phyloP scores from a whole-genome alignment of 768 basidiomycete genomes.

The Pilatotrama ljubarskyi region DNA sequence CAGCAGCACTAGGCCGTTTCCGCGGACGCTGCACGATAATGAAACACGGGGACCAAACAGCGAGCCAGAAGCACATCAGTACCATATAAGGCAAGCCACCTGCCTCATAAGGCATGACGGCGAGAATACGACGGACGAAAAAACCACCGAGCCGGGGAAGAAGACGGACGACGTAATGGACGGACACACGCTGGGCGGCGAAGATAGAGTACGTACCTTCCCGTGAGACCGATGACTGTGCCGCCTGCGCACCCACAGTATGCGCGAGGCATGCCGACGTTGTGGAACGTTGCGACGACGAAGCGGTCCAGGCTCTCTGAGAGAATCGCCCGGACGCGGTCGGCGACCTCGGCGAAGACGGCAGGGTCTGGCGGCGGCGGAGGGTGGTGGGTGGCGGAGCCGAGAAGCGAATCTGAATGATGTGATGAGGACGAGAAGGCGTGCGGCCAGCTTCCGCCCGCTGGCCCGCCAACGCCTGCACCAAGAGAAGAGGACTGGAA shows the following conservation, averaged over 20 bases:
- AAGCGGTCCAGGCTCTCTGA: conserved; percentile 65
- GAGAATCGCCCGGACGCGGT: conserved; percentile 59
- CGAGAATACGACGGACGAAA: neutral
- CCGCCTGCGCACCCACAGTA: conserved; percentile 71
- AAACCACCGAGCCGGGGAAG: conserved; percentile 10
- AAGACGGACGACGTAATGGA: conserved; percentile 6
- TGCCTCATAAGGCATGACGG: neutral
- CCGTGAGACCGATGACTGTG: conserved; percentile 46
- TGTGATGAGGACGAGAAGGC: conserved; percentile 2
- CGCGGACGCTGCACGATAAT: neutral
- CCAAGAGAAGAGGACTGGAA: conserved; percentile 34
- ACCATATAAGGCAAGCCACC: conserved; percentile 1
- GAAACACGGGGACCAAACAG: neutral
- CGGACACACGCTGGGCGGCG: neutral
- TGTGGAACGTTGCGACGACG: conserved; percentile 66
- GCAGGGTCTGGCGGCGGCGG: conserved; percentile 62
- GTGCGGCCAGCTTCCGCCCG: conserved; percentile 9
- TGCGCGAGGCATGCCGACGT: conserved; percentile 69
- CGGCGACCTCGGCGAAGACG: conserved; percentile 59
- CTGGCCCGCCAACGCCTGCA: conserved; percentile 10
- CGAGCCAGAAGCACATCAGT: neutral
- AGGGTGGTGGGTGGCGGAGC: neutral
- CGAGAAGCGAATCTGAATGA: conserved; percentile 3
- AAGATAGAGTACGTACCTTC: conserved; percentile 34
- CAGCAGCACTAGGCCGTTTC: neutral